Evolutionary conservation across 306 rosid genomes (phyloP), one percentile per base, ranked within the genome.

Genomic region (Medicago ruthenica): DNA sequence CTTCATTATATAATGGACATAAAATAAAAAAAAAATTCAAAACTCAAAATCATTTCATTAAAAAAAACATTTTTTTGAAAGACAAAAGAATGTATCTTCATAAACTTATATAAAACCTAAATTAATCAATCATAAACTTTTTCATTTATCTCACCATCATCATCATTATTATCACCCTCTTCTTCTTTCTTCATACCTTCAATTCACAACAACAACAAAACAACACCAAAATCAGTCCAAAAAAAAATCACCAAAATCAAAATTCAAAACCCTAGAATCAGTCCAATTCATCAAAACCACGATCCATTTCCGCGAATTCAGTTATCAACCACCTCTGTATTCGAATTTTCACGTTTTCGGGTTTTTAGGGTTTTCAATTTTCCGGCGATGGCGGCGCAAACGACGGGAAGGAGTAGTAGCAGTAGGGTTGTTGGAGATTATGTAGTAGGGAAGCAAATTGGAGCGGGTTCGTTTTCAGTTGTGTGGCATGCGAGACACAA

Each of bases 381-480:
- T 17, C 15, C 16, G 77, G 40, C 63, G 71, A 95, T 95, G 97
- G 91, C 97, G 97, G 91, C 97, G 48, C 93, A 90, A 83, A 74
- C 74, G 61, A 54, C 83, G 20, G 92, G 90, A 59, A 82, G 92
- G 68, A 58, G 84, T n/a, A 84, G 89, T 21, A 85, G 83, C 17
- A 85, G 90, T 31, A 86, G 90, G 81, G 82, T 92, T 71, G 84
- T 95, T 8, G 99, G 97, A 36, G 97, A 95, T 2, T 95, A 95
- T 84, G 34, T 83, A 39, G 90, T 90, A 22, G 96, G 91, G 5
- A 87, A 80, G 85, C 96, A 89, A 86, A 89, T 96, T 57, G 99
- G 99, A 62, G 78, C 97, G 20, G 99, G 99, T 36, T 96, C 99
- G 74, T 96, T 96, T 87, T 96, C 99, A 70, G 96, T 88, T 76